Conservation (phyloP, 768 basidiomycete genomes). For the Russula sp. region DNA sequence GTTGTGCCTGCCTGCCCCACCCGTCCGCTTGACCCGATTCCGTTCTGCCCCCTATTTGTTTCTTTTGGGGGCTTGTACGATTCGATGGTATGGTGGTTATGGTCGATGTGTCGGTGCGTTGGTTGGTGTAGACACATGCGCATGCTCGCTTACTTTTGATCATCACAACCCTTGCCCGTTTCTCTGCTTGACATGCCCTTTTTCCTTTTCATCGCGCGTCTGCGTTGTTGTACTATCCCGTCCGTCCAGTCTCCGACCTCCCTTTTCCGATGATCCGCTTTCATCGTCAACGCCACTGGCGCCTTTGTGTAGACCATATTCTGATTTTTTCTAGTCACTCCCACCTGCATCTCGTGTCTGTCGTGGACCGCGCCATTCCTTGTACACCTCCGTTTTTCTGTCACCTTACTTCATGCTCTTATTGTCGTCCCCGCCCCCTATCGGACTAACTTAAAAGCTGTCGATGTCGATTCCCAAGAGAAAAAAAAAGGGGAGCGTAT, state of each 20-base stretch:
- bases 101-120: not conserved
- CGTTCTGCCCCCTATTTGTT: not conserved
- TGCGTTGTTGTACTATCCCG: constrained; percentile 10
- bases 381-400: not conserved
- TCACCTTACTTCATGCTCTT: not conserved
- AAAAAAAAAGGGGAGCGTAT: not conserved
- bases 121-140: not conserved
- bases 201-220: not conserved
- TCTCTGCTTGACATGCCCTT: not conserved
- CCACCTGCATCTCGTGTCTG: not conserved
- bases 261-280: not conserved
- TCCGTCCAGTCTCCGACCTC: not conserved
- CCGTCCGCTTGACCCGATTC: not conserved
- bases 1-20: not conserved
- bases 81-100: not conserved
- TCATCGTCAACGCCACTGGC: not conserved
- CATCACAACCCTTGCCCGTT: not conserved
- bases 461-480: not conserved
- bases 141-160: not conserved
- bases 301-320: not conserved
- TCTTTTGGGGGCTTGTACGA: not conserved
- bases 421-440: not conserved
- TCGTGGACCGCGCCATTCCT: constrained; percentile 8
- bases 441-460: constrained; percentile 11
- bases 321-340: not conserved